A percentile compares a stretch with the other conserved stretches of the same genome.
phyloP scores from a whole-genome alignment of 306 rosid genomes.

The Abrus pulchellus region DNA sequence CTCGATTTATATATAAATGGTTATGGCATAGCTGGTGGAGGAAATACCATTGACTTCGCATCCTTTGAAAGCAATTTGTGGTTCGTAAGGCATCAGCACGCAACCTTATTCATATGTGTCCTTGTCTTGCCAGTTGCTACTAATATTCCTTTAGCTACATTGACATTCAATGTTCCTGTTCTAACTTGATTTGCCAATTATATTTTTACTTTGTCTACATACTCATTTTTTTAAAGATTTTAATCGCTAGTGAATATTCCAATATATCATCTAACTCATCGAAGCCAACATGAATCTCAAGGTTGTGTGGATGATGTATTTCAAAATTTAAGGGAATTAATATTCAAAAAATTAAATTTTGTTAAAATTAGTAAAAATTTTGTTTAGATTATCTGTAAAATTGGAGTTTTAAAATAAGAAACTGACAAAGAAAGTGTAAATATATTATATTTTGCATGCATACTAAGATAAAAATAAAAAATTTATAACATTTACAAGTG shows the following conservation, averaged over 20 bases:
- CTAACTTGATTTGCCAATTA: constrained; percentile 5
- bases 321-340: neutral
- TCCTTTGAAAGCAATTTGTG: neutral
- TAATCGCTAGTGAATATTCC: neutral
- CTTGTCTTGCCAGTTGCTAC: constrained; percentile 46
- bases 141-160: neutral
- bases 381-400: neutral
- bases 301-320: neutral
- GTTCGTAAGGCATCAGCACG: neutral
- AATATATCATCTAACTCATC: neutral
- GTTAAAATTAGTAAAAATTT: neutral
- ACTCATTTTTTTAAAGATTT: neutral
- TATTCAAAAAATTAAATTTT: neutral
- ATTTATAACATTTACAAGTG: too few species aligned
- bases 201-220: neutral
- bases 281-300: neutral
- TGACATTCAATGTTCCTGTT: neutral
- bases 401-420: neutral
- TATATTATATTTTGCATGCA: neutral
- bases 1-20: neutral
- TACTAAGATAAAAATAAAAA: too few species aligned
- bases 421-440: too few species aligned
- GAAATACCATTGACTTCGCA: neutral
- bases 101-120: constrained; percentile 25
- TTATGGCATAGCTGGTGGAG: neutral